Evolutionary conservation across 2,329 filamentous ascomycete species (phyloP), one percentile per base, ranked within the genome.

Genomic region (Venturia pyrina): DNA sequence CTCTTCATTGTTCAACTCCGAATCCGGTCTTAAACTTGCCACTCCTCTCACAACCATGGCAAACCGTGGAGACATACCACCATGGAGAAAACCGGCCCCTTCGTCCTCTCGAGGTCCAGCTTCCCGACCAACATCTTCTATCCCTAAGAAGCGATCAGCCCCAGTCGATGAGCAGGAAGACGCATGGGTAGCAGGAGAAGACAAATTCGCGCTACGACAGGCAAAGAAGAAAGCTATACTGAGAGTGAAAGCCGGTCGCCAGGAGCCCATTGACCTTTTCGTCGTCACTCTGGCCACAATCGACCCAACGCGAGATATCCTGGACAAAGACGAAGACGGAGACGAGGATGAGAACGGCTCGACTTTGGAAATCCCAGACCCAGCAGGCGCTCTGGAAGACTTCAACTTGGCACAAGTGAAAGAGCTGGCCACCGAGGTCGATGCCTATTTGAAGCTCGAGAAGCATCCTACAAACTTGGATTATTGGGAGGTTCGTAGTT

Each of bases 151-250:
- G 43, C 65, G 65, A 63, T 61, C 65, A 32, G 64, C 64, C 34
- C 75, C 77, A 19, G 77, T 66, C 7, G 78, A 81, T 67, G 78
- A 78, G 44, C 77, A 79, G 68, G 80, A 82, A 70, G 79, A 78
- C 66, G 79, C 79, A 28, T 99, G 95, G 82, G 90, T 98, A 24
- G 90, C 93, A 64, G 90, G 96, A 71, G 95, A 99, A 76, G 95
- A 99, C 79, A 88, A 89, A 69, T 99, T 99, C 73, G 95, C 98
- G 66, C 81, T 99, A 73, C 93, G 92, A 77, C 95, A 99, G 78
- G 89, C 93, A 60, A 99, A 98, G 82, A 98, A 96, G 81, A 98
- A 97, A 81, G 93, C 95, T 53, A 90, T 93, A 69, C 96, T 99
- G 70, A 89, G 95, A 50, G 92, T 98, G 59, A 90, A 92, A 71